Evolutionary conservation across 2,329 filamentous ascomycete species (phyloP), one percentile per base, ranked within the genome.

Genomic region (Aspergillus phoenicis): DNA sequence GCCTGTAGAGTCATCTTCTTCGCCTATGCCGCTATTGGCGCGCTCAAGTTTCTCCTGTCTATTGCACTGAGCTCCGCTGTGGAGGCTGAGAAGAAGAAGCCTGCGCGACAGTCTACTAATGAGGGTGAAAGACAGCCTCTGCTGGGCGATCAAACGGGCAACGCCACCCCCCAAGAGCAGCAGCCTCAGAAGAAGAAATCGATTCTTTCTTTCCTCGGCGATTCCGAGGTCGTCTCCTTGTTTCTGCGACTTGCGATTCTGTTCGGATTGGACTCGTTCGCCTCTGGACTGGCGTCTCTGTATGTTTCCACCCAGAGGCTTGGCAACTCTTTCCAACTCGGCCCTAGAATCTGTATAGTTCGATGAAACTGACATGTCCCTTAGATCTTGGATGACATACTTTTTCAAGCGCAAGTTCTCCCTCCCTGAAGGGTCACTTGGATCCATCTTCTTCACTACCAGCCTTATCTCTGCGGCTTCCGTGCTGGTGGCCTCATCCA

Each of bases 261-360:
- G 1, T 89, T 92, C 67, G 83, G 83, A 1, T 69, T 92, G 5
- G 90, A 93, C 71, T 84, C 87, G 0, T 84, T 92, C 59, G 89
- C 88, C 1, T 89, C 87, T 1, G 90, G 90, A 2, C 83, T 93
- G 71, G 88, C 87, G 4, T 85, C 87, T 22, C 69, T 86, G 80
- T 87, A 77, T 73, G 83, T 78, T 28, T 24, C 45, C 17, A 20
- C 17, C 17, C 17, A 20, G 17, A 20, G 17, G 17, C 17, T 20
- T 28, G 13, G 22, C 22, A 28, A 15, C 45, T 48, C 8, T n/a
- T 7, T 22, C 75, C 15, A 43, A 17, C 2, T 8, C 26, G 5
- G 10, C 8, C 77, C 30, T 4, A 13, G 17, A 6, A 3, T 11
- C 11, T 2, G 30, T 56, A 33, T 30, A 13, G 10, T 36, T 15